Conservation (phyloP, 192 early-diverging fungal genomes). For the Diversispora epigaea region DNA sequence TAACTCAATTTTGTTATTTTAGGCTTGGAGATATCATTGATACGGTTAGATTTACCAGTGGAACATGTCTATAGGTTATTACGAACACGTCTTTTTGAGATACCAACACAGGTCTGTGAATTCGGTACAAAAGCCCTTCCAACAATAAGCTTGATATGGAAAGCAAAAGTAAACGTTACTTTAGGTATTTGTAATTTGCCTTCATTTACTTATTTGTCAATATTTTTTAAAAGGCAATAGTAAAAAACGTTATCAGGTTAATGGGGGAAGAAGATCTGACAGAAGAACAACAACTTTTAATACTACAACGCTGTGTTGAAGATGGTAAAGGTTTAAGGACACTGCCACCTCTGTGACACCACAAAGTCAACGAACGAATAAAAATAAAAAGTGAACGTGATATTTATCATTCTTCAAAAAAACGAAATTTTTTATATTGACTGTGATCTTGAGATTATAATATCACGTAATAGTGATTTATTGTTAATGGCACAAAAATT, state of each 20-base stretch:
- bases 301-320: too few species aligned
- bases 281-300: too few species aligned
- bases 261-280: background rate
- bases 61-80: constrained; percentile 13
- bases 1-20: constrained; percentile 9
- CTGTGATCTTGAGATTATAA: too few species aligned
- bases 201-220: background rate
- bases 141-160: constrained; percentile 23
- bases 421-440: too few species aligned
- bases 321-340: too few species aligned
- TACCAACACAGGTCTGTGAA: constrained; percentile 14
- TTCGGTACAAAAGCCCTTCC: constrained; percentile 20
- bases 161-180: constrained; percentile 17
- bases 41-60: constrained; percentile 25
- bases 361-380: too few species aligned
- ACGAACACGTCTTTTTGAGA: constrained; percentile 19
- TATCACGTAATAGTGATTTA: too few species aligned
- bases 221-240: background rate
- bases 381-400: too few species aligned
- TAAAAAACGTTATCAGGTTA: background rate
- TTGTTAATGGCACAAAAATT: too few species aligned
- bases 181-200: background rate
- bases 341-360: too few species aligned
- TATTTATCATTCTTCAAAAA: too few species aligned
- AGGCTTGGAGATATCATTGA: constrained; percentile 10